Evolutionary conservation across 495 filamentous ascomycete species (phyloP).

Genomic region (Tirmania nivea): DNA sequence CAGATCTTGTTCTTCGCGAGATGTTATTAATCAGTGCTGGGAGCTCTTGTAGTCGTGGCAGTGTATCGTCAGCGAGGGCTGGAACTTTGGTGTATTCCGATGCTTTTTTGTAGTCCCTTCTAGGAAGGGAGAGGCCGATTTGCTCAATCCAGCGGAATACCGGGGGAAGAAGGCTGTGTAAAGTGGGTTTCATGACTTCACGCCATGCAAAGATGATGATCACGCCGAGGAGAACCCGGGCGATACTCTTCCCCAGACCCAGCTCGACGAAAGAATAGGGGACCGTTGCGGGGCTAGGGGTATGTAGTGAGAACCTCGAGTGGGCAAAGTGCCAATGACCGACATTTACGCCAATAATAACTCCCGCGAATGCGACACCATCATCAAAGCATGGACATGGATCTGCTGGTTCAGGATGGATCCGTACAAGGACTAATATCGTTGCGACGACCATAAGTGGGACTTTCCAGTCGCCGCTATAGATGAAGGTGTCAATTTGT

Average conservation of each 20-base stretch:
- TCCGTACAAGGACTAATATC: slow-evolving; percentile 53
- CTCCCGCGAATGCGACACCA: slow-evolving; percentile 77
- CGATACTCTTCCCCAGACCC: slow-evolving; percentile 35
- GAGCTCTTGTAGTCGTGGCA: slow-evolving; percentile 67
- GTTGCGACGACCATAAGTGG: slow-evolving; percentile 37
- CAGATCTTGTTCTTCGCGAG: slow-evolving; percentile 50
- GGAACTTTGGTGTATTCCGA: slow-evolving; percentile 81
- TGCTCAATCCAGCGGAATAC: slow-evolving; percentile 71
- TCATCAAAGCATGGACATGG: slow-evolving; percentile 97
- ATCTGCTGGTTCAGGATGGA: slow-evolving; percentile 90
- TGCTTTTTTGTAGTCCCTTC: slow-evolving; percentile 74
- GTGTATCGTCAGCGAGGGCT: slow-evolving; percentile 55
- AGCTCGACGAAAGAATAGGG: slow-evolving; percentile 41
- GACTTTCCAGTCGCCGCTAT: slow-evolving; percentile 31
- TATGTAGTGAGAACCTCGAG: slow-evolving; percentile 31
- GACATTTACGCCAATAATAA: slow-evolving; percentile 57
- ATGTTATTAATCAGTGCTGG: slow-evolving; percentile 58
- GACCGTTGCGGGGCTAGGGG: slow-evolving; percentile 37
- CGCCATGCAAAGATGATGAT: slow-evolving; percentile 72
- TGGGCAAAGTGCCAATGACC: slow-evolving; percentile 61
- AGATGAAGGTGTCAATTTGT: slow-evolving; percentile 42
- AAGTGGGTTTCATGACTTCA: slow-evolving; percentile 59
- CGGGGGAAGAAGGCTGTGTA: slow-evolving; percentile 59
- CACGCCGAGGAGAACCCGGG: slow-evolving; percentile 44
- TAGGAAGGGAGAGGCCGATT: slow-evolving; percentile 51